phyloP scores from a whole-genome alignment of 352 stramenopile species.

The Globisporangium emineosum region DNA sequence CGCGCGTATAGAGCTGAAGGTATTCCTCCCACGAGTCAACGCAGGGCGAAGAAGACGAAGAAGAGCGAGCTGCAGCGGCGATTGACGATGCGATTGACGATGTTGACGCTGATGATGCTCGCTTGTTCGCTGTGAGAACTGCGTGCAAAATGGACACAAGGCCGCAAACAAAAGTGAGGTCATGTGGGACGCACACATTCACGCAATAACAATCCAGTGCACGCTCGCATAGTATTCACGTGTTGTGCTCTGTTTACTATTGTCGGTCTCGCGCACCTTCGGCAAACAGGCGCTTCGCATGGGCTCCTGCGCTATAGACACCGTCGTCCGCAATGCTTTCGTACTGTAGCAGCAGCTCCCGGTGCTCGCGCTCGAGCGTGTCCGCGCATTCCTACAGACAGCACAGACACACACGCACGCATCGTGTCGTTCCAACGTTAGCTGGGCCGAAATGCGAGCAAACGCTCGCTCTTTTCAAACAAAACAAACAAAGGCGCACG shows the following conservation, averaged over 20 bases:
- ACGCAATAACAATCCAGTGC: background rate
- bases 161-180: background rate
- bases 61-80: background rate
- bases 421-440: background rate
- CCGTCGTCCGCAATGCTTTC: conserved; percentile 40
- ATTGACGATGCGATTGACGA: background rate
- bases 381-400: conserved; percentile 29
- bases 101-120: background rate
- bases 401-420: background rate
- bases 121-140: conserved; percentile 8
- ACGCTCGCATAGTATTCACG: background rate
- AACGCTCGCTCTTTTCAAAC: background rate
- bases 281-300: conserved; percentile 42
- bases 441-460: background rate
- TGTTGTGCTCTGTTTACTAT: background rate
- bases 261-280: conserved; percentile 36
- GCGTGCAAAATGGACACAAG: background rate
- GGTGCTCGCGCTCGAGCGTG: conserved; percentile 20
- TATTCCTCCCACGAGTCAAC: conserved; percentile 41
- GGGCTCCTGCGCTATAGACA: conserved; percentile 29
- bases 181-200: background rate
- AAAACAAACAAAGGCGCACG: conserved; percentile 3
- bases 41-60: background rate
- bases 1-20: conserved; percentile 34
- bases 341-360: conserved; percentile 37